Evolutionary conservation across 306 rosid species (phyloP), one percentile per base, ranked within the genome.

Genomic region (Ziziphus jujuba): DNA sequence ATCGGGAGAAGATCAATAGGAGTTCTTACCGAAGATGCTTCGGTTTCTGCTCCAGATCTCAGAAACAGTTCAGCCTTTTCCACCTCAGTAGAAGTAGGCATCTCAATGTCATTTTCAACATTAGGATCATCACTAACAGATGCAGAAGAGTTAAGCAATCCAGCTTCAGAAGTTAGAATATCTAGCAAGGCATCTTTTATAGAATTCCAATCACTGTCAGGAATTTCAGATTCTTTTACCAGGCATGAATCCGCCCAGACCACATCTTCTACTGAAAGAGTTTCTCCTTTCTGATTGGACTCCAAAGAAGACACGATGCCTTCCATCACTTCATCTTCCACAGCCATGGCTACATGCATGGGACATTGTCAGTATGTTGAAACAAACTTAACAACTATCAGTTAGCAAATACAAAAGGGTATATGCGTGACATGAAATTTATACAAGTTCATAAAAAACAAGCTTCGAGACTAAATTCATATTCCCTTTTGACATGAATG

Each of bases 181-280:
- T 91, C 92, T 55, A 84, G 75, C 33, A 88, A 64, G 71, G 86
- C 92, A 66, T 80, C 79, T 73, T 66, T 70, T 69, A 91, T 38
- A 70, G 89, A 82, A 50, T 31, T 25, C 92, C 90, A 88, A 50
- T 67, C 56, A 55, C 62, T 66, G 63, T 80, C 82, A 21, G 77
- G 53, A 67, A 25, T 36, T 15, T 77, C 80, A 17, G 74, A 54
- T 7, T 77, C 82, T 15, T 66, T 70, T 28, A 63, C 33, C 44
- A 91, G 79, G 72, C 89, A 88, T 59, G 97, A 91, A 75, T 91
- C 89, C 51, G 57, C 77, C 97, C 95, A 88, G 45, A 83, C 89
- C 66, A 72, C 76, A 72, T 91, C 97, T 77, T 91, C 97, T 0
- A 69, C 78, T 56, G 95, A 86, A 56, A 77, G 65, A 9, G 17